Evolutionary conservation across 108 stramenopile genomes (phyloP).

Genomic region (Nitzschia palea): DNA sequence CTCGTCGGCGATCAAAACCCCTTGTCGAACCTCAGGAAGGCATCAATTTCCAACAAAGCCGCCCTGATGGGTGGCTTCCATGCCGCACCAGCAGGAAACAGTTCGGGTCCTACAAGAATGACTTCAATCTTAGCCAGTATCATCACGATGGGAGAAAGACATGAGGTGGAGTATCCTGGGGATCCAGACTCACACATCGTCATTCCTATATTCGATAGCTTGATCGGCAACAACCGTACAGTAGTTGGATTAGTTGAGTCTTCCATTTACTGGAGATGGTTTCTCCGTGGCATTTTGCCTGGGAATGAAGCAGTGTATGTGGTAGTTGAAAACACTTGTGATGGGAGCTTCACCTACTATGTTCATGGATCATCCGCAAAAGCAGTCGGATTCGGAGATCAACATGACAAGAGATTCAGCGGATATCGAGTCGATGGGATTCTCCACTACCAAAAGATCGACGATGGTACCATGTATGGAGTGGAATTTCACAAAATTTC

Average conservation of each 20-base stretch:
- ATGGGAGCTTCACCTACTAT: constrained; percentile 11
- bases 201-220: constrained; percentile 11
- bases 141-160: background rate
- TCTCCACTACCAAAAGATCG: background rate
- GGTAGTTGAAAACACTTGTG: constrained; percentile 40
- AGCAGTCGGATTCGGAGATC: constrained; percentile 10
- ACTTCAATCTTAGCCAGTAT: constrained; percentile 14
- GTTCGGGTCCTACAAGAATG: background rate
- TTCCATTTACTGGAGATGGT: constrained; percentile 47
- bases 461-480: background rate
- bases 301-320: constrained; percentile 44
- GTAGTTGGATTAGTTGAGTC: constrained; percentile 47
- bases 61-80: constrained; percentile 5
- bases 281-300: constrained; percentile 38
- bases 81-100: background rate
- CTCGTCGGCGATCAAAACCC: background rate
- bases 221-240: background rate
- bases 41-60: background rate
- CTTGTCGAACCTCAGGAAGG: background rate
- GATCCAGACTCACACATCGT: constrained; percentile 7
- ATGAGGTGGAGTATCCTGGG: background rate
- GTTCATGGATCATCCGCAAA: constrained; percentile 7
- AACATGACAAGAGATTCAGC: constrained; percentile 5
- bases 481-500: background rate
- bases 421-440: background rate